Conservation (phyloP, 2,329 filamentous ascomycete species). For the Diaporthe batatas region DNA sequence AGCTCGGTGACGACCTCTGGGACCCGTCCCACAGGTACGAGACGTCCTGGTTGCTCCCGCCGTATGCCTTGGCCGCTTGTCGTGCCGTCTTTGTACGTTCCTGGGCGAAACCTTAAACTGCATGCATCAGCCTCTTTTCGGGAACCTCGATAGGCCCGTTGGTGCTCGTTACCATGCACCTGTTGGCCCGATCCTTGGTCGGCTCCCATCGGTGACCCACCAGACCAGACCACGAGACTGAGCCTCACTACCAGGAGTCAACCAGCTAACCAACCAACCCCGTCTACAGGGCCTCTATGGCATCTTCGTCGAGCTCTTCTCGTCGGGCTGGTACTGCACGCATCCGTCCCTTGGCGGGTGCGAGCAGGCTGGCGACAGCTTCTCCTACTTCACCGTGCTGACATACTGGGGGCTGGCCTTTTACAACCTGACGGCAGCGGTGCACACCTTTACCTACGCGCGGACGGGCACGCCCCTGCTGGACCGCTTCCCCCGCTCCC, state of each 20-base stretch:
- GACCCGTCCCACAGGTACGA: slow-evolving; percentile 76
- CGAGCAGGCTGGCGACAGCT: slow-evolving; percentile 64
- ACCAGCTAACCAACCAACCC: slow-evolving; percentile 3
- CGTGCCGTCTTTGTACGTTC: slow-evolving; percentile 67
- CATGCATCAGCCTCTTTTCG: slow-evolving; percentile 36
- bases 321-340: slow-evolving; percentile 75
- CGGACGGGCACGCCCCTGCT: slow-evolving; percentile 66
- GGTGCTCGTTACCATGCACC: background rate
- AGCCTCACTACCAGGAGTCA: background rate
- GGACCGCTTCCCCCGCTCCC: slow-evolving; percentile 68
- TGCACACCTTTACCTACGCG: slow-evolving; percentile 79
- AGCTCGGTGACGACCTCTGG: slow-evolving; percentile 59
- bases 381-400: slow-evolving; percentile 86
- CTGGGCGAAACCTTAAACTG: background rate
- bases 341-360: slow-evolving; percentile 60
- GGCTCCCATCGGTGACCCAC: slow-evolving; percentile 8
- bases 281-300: slow-evolving; percentile 70
- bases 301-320: slow-evolving; percentile 77
- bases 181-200: slow-evolving; percentile 12
- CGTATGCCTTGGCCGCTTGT: slow-evolving; percentile 69
- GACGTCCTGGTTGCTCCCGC: slow-evolving; percentile 85
- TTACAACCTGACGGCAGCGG: slow-evolving; percentile 77
- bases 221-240: background rate
- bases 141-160: background rate
- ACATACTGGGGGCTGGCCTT: slow-evolving; percentile 87